phyloP scores from a whole-genome alignment of 2,329 filamentous ascomycete genomes.

The Didymella pinodella region DNA sequence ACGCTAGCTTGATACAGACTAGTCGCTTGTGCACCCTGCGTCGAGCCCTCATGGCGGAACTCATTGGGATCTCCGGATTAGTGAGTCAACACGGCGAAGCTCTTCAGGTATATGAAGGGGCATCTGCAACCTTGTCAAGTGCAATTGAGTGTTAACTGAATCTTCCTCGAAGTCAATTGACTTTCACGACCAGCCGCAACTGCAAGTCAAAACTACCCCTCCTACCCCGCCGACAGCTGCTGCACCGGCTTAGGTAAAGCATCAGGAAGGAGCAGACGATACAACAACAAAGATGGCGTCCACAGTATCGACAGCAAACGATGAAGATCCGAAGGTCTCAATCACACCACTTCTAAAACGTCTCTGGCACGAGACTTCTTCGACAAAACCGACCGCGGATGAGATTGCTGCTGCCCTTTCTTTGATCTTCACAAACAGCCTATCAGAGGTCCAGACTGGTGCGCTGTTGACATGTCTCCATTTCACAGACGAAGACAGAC shows the following conservation, averaged over 20 bases:
- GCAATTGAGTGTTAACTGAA: background rate
- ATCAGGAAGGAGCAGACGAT: slow-evolving; percentile 10
- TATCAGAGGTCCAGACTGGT: slow-evolving; percentile 88
- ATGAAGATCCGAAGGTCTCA: slow-evolving; percentile 51
- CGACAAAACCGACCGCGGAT: slow-evolving; percentile 64
- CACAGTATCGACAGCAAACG: slow-evolving; percentile 39
- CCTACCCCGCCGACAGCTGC: slow-evolving; percentile 22
- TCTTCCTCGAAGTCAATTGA: slow-evolving; percentile 10
- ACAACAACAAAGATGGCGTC: slow-evolving; percentile 16
- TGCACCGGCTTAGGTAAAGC: slow-evolving; percentile 19
- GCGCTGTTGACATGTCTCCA: slow-evolving; percentile 90
- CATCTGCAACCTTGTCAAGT: background rate
- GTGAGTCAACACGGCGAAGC: slow-evolving; percentile 37
- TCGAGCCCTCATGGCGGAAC: slow-evolving; percentile 25
- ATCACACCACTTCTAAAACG: slow-evolving; percentile 78
- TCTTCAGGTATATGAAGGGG: slow-evolving; percentile 12
- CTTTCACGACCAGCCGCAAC: slow-evolving; percentile 2
- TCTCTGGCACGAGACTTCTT: slow-evolving; percentile 67
- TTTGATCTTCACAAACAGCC: slow-evolving; percentile 87
- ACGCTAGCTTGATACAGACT: slow-evolving; percentile 30
- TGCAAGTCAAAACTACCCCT: slow-evolving; percentile 21
- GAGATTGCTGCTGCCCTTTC: slow-evolving; percentile 92
- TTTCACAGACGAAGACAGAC: slow-evolving; percentile 85
- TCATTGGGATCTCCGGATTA: slow-evolving; percentile 30
- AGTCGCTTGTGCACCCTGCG: slow-evolving; percentile 17